Percentiles rank a stretch among this genome's conserved stretches.
phyloP scores from a whole-genome alignment of 352 stramenopile species.

The Phytophthora tubulina region DNA sequence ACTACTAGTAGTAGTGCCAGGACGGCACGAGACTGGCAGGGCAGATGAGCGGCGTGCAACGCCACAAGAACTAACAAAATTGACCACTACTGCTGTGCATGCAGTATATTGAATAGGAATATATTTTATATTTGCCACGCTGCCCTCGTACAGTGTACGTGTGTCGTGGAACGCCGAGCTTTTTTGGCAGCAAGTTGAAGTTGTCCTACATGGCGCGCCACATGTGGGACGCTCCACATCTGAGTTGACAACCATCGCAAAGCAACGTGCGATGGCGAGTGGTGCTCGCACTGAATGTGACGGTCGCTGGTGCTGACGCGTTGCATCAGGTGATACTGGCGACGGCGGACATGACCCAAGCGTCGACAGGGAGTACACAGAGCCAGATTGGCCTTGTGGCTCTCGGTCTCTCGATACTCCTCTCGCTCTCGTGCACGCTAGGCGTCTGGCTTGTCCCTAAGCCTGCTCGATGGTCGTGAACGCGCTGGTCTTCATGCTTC shows the following conservation, averaged over 20 bases:
- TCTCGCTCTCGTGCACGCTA: slow-evolving; percentile 15
- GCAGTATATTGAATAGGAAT: no score
- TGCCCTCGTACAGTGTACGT: no score
- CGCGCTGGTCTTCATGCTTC: slow-evolving; percentile 16
- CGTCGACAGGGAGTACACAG: slow-evolving; percentile 2
- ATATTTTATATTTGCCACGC: no score
- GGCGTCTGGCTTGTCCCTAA: slow-evolving; percentile 12
- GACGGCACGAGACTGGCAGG: no score
- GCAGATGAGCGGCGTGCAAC: no score
- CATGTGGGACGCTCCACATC: background rate
- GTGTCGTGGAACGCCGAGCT: no score
- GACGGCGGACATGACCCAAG: slow-evolving; percentile 1
- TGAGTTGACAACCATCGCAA: background rate
- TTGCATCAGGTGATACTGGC: slow-evolving; percentile 16
- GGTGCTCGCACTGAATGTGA: slow-evolving; percentile 16
- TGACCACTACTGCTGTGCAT: no score
- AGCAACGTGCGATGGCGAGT: slow-evolving; percentile 1
- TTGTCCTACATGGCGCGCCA: no score
- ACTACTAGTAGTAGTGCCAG: no score
- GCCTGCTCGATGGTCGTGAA: slow-evolving; percentile 25
- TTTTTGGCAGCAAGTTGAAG: no score
- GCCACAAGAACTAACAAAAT: no score
- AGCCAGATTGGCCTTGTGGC: background rate
- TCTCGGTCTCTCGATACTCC: slow-evolving; percentile 7
- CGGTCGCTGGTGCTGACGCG: slow-evolving; percentile 8